phyloP scores from a whole-genome alignment of 306 rosid species.

The Cicer yamashitae region DNA sequence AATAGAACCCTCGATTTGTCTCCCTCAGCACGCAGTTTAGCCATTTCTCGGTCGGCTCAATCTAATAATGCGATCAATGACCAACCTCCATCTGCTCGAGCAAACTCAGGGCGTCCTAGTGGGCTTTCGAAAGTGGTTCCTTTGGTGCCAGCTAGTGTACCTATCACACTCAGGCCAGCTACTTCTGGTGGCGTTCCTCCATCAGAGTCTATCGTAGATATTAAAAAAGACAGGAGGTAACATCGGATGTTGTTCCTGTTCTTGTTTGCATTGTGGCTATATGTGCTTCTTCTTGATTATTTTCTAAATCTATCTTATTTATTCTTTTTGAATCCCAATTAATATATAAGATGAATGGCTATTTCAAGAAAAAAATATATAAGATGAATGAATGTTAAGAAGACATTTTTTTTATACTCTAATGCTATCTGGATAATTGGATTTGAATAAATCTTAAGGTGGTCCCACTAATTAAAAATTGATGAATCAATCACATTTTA shows the following conservation, averaged over 20 bases:
- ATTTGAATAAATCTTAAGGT: background rate
- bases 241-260: background rate
- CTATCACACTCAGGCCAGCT: conserved; percentile 71
- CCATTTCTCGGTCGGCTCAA: conserved; percentile 50
- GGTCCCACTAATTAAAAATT: background rate
- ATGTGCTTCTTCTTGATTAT: conserved; percentile 20
- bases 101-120: conserved; percentile 56
- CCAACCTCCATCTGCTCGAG: conserved; percentile 68
- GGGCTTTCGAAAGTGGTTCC: conserved; percentile 65
- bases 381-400: background rate
- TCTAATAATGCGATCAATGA: conserved; percentile 40
- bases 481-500: background rate
- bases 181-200: conserved; percentile 47
- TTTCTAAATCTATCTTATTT: conserved; percentile 5
- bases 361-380: background rate
- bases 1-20: conserved; percentile 58
- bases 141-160: conserved; percentile 72
- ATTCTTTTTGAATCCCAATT: background rate
- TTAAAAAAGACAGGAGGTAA: conserved; percentile 73
- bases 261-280: background rate
- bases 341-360: background rate
- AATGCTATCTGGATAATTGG: background rate
- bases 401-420: background rate
- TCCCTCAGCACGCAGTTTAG: conserved; percentile 58
- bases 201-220: conserved; percentile 49